These are phyloP conservation scores for Neurospora sp. DNA, from an alignment of 495 filamentous ascomycete species.

Conservation along the genomic window DNA sequence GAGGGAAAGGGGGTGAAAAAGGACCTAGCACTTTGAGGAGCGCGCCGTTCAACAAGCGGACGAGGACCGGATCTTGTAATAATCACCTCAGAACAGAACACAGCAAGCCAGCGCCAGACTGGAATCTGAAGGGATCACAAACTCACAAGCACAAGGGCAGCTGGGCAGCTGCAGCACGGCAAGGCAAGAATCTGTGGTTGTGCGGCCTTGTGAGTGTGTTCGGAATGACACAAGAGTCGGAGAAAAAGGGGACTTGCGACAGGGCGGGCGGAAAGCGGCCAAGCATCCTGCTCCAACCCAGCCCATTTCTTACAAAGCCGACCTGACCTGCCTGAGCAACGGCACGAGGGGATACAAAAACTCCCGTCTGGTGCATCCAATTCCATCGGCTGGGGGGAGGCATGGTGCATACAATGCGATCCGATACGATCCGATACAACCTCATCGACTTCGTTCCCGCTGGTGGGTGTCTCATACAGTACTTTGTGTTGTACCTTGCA, in stretches of 20 bases:
- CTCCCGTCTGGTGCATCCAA: neutral
- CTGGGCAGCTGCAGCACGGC: slow-evolving; percentile 8
- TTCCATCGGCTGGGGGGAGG: neutral
- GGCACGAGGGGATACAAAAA: neutral
- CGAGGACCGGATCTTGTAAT: neutral
- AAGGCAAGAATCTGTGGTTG: neutral
- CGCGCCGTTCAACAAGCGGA: slow-evolving; percentile 1
- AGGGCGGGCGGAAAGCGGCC: neutral
- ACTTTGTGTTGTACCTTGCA: neutral
- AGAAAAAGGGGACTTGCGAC: slow-evolving; percentile 8
- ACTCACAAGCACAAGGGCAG: neutral
- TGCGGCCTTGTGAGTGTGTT: slow-evolving; percentile 1
- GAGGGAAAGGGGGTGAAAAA: neutral
- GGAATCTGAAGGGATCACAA: neutral
- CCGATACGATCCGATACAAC: neutral
- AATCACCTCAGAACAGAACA: neutral
- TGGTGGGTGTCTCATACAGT: neutral
- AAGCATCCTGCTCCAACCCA: neutral
- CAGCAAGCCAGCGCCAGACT: neutral
- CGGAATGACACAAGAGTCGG: slow-evolving; percentile 12
- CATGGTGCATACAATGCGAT: neutral
- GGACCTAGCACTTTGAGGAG: neutral
- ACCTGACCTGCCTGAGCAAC: neutral
- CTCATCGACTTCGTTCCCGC: neutral
- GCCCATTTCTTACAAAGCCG: neutral